Percentiles rank a stretch among this genome's conserved stretches.
Evolutionary conservation across 2,329 filamentous ascomycete genomes (phyloP).

Genomic region (Teratosphaeriaceae sp.): DNA sequence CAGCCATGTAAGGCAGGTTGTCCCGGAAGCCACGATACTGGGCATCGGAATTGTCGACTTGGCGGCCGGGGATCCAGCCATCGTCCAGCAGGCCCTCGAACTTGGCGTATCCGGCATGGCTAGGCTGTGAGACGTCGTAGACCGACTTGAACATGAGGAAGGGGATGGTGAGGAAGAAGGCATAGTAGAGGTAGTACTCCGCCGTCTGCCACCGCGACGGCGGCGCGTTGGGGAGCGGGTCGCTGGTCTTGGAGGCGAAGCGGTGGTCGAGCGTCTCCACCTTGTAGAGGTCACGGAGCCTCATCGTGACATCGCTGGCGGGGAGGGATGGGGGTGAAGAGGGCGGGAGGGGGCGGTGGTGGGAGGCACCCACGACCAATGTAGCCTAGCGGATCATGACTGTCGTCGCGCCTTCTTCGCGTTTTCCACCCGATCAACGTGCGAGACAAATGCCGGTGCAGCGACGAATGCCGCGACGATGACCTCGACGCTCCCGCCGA

Average conservation of each 20-base stretch:
- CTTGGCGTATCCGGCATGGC: constrained; percentile 71
- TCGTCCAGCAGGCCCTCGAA: constrained; percentile 64
- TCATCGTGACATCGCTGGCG: constrained; percentile 5
- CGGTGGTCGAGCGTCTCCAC: constrained; percentile 64
- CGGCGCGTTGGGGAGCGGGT: constrained; percentile 35
- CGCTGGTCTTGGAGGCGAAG: constrained; percentile 58
- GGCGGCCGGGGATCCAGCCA: constrained; percentile 89
- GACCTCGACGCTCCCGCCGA: constrained; percentile 21
- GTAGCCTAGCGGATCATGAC: background rate
- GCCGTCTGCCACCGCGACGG: constrained; percentile 76
- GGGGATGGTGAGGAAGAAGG: constrained; percentile 63
- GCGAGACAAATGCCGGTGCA: constrained; percentile 7
- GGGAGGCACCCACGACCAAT: too few species aligned
- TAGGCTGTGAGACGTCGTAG: constrained; percentile 79
- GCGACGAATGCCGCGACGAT: background rate
- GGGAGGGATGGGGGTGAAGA: too few species aligned
- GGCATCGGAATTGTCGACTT: constrained; percentile 83
- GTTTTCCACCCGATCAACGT: background rate
- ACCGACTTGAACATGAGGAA: constrained; percentile 82
- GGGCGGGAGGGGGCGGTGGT: too few species aligned
- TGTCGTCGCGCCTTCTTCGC: background rate
- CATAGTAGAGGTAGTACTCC: constrained; percentile 79
- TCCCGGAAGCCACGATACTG: constrained; percentile 82
- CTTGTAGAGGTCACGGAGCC: constrained; percentile 44
- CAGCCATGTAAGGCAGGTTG: constrained; percentile 74